Base-by-base conservation (phyloP, 768 basidiomycete genomes). In the Tricholoma flavovirens region DNA sequence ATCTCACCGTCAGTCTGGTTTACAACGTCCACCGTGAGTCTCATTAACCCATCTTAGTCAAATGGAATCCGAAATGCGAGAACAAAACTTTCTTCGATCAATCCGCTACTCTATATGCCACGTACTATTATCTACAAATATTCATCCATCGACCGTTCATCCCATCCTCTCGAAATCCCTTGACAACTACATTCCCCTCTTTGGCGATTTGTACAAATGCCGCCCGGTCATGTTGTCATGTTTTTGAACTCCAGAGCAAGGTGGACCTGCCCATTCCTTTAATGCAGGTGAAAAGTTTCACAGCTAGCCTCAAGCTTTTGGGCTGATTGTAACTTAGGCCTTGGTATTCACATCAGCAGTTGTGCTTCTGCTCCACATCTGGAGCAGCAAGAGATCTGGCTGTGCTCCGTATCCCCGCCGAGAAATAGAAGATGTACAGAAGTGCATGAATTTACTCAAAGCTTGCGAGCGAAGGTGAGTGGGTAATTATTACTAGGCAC, bases 191-290 rank as follows among this genome's bases (percentile, higher is more conserved):
- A 0, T 77, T 85, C 50, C 84, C 87, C 72, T 64, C 90, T 0
- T 74, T 93, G 30, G 88, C 88, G 0, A 92, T 93, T 53, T 93
- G 90, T 67, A 83, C 86, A n/a, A 93, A 92, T 58, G 84, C 92
- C 0, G 88, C 92, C 1, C 76, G 89, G 7, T 89, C 88, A 1
- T 86, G 81, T 56, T 81, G 80, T 36, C 88, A 87, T 64, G 78
- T 93, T 26, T 67, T 88, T 17, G 88, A 91, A 70, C 59, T 71
- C 51, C 72, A 75, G 59, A 70, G 76, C 49, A 69, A 64, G 56
- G 67, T 73, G 10, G 64, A 69, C 4, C 57, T 73, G 33, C 74
- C 74, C 2, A 49, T 74, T 43, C 69, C 73, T 5, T 61, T 66
- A 5, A 36, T 75, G 32, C 75, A 76, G 67, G 79, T 77, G 62